Conservation (phyloP, 176 grass and related monocot species). For the Oryza brachyantha region DNA sequence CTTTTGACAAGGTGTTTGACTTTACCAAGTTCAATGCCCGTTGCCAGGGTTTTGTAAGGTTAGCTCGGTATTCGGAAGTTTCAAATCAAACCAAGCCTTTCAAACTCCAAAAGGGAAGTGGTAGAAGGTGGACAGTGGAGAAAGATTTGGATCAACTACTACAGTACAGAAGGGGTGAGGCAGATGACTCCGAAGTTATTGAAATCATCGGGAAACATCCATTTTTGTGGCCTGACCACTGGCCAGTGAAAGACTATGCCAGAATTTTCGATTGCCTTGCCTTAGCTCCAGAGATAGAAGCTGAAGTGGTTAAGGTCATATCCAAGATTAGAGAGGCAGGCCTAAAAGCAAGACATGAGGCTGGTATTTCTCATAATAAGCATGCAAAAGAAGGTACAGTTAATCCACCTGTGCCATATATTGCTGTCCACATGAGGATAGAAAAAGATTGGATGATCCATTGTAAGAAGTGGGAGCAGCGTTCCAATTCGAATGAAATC, state of each 20-base stretch:
- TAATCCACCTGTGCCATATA: slow-evolving; percentile 44
- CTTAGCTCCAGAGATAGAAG: slow-evolving; percentile 79
- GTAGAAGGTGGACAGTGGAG: slow-evolving; percentile 89
- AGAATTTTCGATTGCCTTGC: slow-evolving; percentile 83
- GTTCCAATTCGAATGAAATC: slow-evolving; percentile 64
- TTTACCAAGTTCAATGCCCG: slow-evolving; percentile 80
- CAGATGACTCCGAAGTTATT: slow-evolving; percentile 64
- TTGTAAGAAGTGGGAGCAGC: slow-evolving; percentile 95
- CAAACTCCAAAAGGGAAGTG: slow-evolving; percentile 80
- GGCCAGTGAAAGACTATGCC: slow-evolving; percentile 80
- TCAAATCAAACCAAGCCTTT: slow-evolving; percentile 50
- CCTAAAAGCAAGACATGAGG: slow-evolving; percentile 46
- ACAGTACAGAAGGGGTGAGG: slow-evolving; percentile 36
- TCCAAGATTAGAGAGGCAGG: slow-evolving; percentile 80
- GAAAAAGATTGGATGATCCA: slow-evolving; percentile 99
- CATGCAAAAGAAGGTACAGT: background rate
- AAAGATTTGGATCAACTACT: slow-evolving; percentile 84
- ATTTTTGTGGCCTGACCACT: slow-evolving; percentile 96
- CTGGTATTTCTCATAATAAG: slow-evolving; percentile 43
- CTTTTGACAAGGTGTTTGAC: slow-evolving; percentile 81
- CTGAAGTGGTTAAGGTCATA: slow-evolving; percentile 73
- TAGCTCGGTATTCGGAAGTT: slow-evolving; percentile 86
- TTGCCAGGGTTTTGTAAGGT: slow-evolving; percentile 70
- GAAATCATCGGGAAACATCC: slow-evolving; percentile 78
- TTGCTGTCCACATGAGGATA: slow-evolving; percentile 98